These are phyloP conservation scores for Calonectria ilicicola DNA, from an alignment of 2,329 filamentous ascomycete species.

Conservation along the genomic window DNA sequence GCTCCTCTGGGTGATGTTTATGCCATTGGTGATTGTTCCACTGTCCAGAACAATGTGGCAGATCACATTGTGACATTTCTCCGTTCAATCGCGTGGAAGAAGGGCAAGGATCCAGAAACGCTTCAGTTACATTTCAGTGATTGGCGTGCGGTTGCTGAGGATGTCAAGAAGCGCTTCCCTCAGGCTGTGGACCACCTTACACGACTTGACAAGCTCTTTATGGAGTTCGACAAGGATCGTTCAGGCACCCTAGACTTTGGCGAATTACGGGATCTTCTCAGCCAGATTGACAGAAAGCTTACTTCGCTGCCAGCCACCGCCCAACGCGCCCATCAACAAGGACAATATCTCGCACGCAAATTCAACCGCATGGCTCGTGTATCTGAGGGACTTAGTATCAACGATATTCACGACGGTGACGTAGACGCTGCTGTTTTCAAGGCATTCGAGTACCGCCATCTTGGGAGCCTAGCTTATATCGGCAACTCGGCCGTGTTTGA, in stretches of 20 bases:
- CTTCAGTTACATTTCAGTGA: conserved; percentile 87
- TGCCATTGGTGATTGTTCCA: conserved; percentile 94
- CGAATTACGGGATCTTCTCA: conserved; percentile 88
- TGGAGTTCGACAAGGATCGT: conserved; percentile 92
- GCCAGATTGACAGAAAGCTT: conserved; percentile 93
- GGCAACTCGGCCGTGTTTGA: conserved; percentile 98
- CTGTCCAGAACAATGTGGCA: conserved; percentile 96
- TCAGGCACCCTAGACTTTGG: conserved; percentile 94
- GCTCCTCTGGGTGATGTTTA: conserved; percentile 95
- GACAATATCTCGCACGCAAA: conserved; percentile 90
- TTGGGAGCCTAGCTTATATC: conserved; percentile 93
- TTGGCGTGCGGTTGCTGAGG: conserved; percentile 86
- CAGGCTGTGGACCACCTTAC: conserved; percentile 89
- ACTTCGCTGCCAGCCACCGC: conserved; percentile 95
- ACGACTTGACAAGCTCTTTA: conserved; percentile 90
- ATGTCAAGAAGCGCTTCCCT: conserved; percentile 90
- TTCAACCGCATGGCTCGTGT: conserved; percentile 90
- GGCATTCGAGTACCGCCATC: conserved; percentile 92
- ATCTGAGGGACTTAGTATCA: conserved; percentile 79
- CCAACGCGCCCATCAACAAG: conserved; percentile 96
- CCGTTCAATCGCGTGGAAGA: conserved; percentile 90
- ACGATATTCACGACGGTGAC: conserved; percentile 89
- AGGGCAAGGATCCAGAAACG: conserved; percentile 89
- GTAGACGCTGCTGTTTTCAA: conserved; percentile 93
- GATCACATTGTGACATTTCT: conserved; percentile 93